Percentiles rank a stretch among this genome's conserved stretches.
These are phyloP conservation scores for Calonectria montana DNA, from an alignment of 2,329 filamentous ascomycete genomes.

Conservation along the genomic window DNA sequence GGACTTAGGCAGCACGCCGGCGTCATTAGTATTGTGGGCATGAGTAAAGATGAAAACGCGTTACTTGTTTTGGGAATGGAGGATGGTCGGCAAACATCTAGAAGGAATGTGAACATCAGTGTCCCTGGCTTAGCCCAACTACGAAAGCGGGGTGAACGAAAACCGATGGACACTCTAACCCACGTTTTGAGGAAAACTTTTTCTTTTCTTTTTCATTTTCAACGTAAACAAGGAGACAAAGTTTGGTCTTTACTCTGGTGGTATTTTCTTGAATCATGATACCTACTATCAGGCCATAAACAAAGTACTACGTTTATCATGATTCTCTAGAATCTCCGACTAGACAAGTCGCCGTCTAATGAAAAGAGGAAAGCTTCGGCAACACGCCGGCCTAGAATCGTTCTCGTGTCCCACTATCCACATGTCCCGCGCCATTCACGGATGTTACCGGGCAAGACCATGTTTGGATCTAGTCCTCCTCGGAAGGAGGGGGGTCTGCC, in stretches of 20 bases:
- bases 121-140: conserved; percentile 4
- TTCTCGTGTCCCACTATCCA: not conserved
- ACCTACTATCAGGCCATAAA: not conserved
- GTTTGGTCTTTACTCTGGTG: not conserved
- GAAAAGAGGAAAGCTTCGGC: conserved; percentile 1
- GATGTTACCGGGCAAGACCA: not conserved
- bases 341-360: not conserved
- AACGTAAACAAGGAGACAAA: not conserved
- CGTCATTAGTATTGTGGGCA: not conserved
- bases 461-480: conserved; percentile 24
- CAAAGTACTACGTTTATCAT: not conserved
- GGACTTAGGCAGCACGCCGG: not conserved
- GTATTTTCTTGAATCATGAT: not conserved
- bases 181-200: not conserved
- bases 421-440: not conserved
- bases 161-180: not conserved
- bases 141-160: not conserved
- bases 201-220: not conserved
- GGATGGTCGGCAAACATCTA: not conserved
- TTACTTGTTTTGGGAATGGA: not conserved
- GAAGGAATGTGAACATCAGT: conserved; percentile 3
- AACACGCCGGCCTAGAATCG: not conserved
- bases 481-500: conserved; percentile 31
- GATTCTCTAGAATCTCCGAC: not conserved
- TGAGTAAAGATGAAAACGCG: not conserved